Evolutionary conservation across 2,329 filamentous ascomycete species (phyloP), one percentile per base, ranked within the genome.

Genomic region (Claviceps maximensis): DNA sequence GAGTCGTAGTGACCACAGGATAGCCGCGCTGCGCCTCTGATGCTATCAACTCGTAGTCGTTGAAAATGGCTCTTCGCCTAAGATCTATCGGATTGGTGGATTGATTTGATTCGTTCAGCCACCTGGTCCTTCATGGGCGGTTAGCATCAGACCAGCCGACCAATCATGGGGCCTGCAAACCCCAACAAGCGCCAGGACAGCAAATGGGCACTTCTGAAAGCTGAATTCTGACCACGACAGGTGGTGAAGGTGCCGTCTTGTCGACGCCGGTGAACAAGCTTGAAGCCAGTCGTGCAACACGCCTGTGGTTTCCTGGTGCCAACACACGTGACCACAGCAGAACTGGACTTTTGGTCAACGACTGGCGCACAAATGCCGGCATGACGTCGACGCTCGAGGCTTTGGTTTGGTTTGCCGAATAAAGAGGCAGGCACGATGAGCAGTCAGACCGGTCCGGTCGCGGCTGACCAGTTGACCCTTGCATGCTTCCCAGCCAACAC

Each of bases 21-120:
- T 60, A 62, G 56, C 57, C 62, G 62, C 62, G 58, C 41, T 29
- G 49, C 19, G 33, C 21, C 25, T 17, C 6, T 25, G 40, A 45
- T 50, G 40, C 41, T 15, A 15, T 46, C 31, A 27, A 8, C 7
- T 17, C 13, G 13, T 33, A 8, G 41, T 44, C 19, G 41, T 25
- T 3, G 41, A 44, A 19, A 21, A 44, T 17, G 31, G 21, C 15
- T 48, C n/a, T 5, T 47, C 17, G 40, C 17, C 17, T 9, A n/a
- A n/a, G n/a, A n/a, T n/a, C n/a, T n/a, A n/a, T 29, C 19, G 36
- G 47, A 54, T 56, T 52, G 54, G 54, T 36, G 36, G n/a, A 45
- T 27, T 12, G n/a, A 31, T n/a, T 9, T 29, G 17, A n/a, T n/a
- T n/a, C n/a, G n/a, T n/a, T n/a, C n/a, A n/a, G n/a, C n/a, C n/a